Evolutionary conservation across 2,329 filamentous ascomycete species (phyloP), one percentile per base, ranked within the genome.

Genomic region (Alternaria brassicicola): DNA sequence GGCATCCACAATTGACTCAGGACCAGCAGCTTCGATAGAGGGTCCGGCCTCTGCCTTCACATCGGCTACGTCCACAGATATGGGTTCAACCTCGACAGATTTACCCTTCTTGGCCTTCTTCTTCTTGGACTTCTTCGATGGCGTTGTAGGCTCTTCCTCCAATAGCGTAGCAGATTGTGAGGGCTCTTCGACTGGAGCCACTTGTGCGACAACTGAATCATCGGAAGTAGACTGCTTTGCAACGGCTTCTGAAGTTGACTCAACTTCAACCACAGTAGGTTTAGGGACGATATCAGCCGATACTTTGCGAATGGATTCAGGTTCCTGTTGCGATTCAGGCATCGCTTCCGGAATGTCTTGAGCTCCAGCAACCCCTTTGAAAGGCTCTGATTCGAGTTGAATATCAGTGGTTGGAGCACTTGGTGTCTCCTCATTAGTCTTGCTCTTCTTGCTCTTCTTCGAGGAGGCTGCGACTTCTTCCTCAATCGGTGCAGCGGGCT

Each of bases 41-140:
- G 35, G 9, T 33, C 39, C 41, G 19, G 55, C 19, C 13, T 61
- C 55, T 38, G 30, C 15, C 4, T 35, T 51, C 23, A 31, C 19
- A 12, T 54, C 33, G 4, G 33, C 25, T 36, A 4, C 45, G 19
- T 52, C 28, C 21, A 23, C 15, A 15, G 26, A 35, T 19, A 33
- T 28, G 26, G 57, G 9, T 19, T 50, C 57, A 10, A 55, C 23
- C 12, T 63, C 60, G 42, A 43, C 36, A 13, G 53, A 33, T 31
- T 63, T 63, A 6, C 35, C 55, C 33, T 62, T 61, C 53, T 66
- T 67, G 8, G 57, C 55, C 33, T 63, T 68, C 52, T 80, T 78
- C 57, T 83, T 83, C 10, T 78, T 62, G 6, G 48, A 78, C 62
- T 82, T 84, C 61, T 79, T 78, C 52, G 78, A 80, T 30, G 71